phyloP scores from a whole-genome alignment of 2,329 filamentous ascomycete species.

The Xylaria sp. region DNA sequence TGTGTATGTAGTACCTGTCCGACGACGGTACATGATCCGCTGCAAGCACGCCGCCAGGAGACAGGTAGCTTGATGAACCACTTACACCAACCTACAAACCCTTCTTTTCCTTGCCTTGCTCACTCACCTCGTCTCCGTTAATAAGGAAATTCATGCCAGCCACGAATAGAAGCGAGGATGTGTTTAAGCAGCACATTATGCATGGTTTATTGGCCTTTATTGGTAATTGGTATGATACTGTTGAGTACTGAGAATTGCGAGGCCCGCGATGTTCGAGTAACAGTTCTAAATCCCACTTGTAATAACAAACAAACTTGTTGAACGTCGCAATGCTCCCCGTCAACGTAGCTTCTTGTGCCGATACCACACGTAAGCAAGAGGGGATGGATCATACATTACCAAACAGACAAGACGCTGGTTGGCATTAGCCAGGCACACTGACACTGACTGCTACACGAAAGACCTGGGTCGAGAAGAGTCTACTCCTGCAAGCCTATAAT shows the following conservation, averaged over 20 bases:
- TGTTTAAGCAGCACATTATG: constrained; percentile 8
- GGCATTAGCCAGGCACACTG: not conserved
- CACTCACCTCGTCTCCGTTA: not conserved
- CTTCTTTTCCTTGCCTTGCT: not conserved
- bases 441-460: constrained; percentile 15
- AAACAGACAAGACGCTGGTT: constrained; percentile 9
- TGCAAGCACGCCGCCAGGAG: not conserved
- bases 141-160: constrained; percentile 19
- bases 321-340: constrained; percentile 23
- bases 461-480: constrained; percentile 14
- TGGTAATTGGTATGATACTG: not conserved
- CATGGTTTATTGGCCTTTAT: not conserved
- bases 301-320: not conserved
- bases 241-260: not conserved
- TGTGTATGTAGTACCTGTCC: not conserved
- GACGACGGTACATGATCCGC: not conserved
- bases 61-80: not conserved
- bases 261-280: constrained; percentile 5
- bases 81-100: not conserved
- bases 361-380: constrained; percentile 14
- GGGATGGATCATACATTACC: constrained; percentile 7
- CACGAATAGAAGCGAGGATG: constrained; percentile 17
- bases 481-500: constrained; percentile 15
- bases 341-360: constrained; percentile 5
- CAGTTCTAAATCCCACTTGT: not conserved